A percentile compares a stretch with the other conserved stretches of the same genome.
Conservation (phyloP, 495 filamentous ascomycete genomes). For the Neurospora sp. region DNA sequence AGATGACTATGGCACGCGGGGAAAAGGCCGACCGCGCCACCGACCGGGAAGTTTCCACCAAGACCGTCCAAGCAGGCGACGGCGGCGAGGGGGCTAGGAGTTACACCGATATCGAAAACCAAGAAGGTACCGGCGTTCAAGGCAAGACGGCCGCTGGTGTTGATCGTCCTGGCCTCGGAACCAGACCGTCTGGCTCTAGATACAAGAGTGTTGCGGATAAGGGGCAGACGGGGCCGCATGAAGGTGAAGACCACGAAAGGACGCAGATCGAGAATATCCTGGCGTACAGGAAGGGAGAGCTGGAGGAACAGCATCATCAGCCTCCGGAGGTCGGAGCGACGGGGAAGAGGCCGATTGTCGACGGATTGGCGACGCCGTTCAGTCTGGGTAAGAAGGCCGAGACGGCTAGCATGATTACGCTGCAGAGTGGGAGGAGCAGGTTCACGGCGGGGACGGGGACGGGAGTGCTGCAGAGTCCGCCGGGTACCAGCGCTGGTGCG, state of each 20-base stretch:
- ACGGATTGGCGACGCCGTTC: conserved; percentile 43
- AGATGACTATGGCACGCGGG: conserved; percentile 47
- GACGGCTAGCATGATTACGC: conserved; percentile 45
- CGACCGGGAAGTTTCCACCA: conserved; percentile 7
- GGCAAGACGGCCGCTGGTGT: not conserved
- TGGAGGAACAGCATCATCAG: not conserved
- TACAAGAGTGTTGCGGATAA: conserved; percentile 33
- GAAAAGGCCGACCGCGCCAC: conserved; percentile 10
- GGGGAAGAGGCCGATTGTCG: conserved; percentile 38
- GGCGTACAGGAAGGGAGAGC: conserved; percentile 17
- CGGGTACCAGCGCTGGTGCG: conserved; percentile 9
- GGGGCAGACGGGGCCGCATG: conserved; percentile 21
- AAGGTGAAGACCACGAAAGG: conserved; percentile 16
- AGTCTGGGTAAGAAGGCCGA: conserved; percentile 34
- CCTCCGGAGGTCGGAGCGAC: conserved; percentile 25
- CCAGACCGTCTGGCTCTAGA: conserved; percentile 14
- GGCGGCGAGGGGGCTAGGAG: conserved; percentile 32
- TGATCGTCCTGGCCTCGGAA: not conserved
- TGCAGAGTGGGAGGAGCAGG: conserved; percentile 8
- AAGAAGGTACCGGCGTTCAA: conserved; percentile 9
- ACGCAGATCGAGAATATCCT: conserved; percentile 23
- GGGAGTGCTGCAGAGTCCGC: conserved; percentile 11
- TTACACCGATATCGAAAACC: conserved; percentile 24
- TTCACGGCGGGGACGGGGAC: not conserved
- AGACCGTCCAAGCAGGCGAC: conserved; percentile 9